Conservation (phyloP, 164 flowering plant species). For the Annona cherimola region DNA sequence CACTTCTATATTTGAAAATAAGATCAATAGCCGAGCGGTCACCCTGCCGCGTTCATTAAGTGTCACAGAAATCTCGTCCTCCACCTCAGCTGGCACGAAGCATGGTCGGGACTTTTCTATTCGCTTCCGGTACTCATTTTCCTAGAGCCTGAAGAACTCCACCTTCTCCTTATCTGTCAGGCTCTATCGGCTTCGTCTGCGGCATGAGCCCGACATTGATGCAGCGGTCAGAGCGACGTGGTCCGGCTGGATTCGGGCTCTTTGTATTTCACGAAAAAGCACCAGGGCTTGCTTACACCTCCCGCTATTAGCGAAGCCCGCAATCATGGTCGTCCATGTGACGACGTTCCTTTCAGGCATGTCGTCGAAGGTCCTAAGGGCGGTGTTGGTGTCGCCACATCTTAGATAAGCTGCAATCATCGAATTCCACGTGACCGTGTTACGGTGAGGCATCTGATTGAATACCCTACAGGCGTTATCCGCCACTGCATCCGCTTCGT, state of each 20-base stretch:
- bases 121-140: slow-evolving; percentile 82
- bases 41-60: slow-evolving; percentile 66
- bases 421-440: slow-evolving; percentile 43
- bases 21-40: slow-evolving; percentile 72
- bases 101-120: slow-evolving; percentile 76
- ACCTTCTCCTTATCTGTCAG: slow-evolving; percentile 78
- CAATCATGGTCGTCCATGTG: slow-evolving; percentile 72
- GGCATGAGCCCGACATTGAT: slow-evolving; percentile 88
- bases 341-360: slow-evolving; percentile 67
- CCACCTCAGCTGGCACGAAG: slow-evolving; percentile 52
- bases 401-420: slow-evolving; percentile 36
- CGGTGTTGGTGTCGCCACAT: slow-evolving; percentile 35
- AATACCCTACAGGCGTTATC: slow-evolving; percentile 38
- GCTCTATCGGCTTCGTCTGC: slow-evolving; percentile 62
- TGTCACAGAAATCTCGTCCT: slow-evolving; percentile 59
- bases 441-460: slow-evolving; percentile 39
- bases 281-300: slow-evolving; percentile 33
- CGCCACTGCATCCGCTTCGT: slow-evolving; percentile 10
- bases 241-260: slow-evolving; percentile 34
- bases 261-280: slow-evolving; percentile 41
- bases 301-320: slow-evolving; percentile 45
- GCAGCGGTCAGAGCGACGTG: slow-evolving; percentile 56
- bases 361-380: slow-evolving; percentile 34
- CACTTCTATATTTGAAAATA: slow-evolving; percentile 96
- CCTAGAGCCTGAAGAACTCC: slow-evolving; percentile 57